Evolutionary conservation across 2,329 filamentous ascomycete species (phyloP).

Genomic region (Elsinoe arachidis): DNA sequence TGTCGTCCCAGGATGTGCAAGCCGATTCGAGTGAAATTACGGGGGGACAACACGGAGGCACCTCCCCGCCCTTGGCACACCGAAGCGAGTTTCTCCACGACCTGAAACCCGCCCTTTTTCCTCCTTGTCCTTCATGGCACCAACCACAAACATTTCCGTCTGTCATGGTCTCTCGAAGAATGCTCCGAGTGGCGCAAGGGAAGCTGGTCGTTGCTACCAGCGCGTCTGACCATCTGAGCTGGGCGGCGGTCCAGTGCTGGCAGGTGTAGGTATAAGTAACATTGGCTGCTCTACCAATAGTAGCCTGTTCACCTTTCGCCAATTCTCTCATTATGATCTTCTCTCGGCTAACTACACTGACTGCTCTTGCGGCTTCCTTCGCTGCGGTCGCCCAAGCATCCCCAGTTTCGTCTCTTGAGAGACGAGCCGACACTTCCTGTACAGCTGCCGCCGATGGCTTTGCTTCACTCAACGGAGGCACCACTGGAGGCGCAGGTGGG

Average conservation of each 20-base stretch:
- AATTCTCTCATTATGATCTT: background rate
- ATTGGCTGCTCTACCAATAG: background rate
- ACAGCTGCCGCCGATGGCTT: slow-evolving; percentile 18
- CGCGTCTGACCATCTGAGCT: too few species aligned
- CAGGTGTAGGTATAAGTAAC: background rate
- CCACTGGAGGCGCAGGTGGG: slow-evolving; percentile 19
- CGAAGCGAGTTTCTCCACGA: background rate
- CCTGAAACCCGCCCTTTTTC: background rate
- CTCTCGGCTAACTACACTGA: background rate
- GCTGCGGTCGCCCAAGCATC: background rate
- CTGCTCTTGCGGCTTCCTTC: background rate
- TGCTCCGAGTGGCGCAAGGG: too few species aligned
- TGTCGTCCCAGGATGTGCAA: background rate
- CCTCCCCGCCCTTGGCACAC: slow-evolving; percentile 1
- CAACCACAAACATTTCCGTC: background rate
- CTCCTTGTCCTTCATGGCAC: background rate
- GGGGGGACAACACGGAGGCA: background rate
- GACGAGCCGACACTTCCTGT: background rate
- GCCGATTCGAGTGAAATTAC: background rate
- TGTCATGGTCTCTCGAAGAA: background rate
- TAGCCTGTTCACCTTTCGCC: background rate
- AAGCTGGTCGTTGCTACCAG: too few species aligned
- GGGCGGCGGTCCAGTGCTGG: too few species aligned
- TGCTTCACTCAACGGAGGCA: slow-evolving; percentile 20
- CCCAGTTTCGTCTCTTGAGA: background rate